Conservation (phyloP, 2,329 filamentous ascomycete genomes). For the Microsporum ferrugineum region DNA sequence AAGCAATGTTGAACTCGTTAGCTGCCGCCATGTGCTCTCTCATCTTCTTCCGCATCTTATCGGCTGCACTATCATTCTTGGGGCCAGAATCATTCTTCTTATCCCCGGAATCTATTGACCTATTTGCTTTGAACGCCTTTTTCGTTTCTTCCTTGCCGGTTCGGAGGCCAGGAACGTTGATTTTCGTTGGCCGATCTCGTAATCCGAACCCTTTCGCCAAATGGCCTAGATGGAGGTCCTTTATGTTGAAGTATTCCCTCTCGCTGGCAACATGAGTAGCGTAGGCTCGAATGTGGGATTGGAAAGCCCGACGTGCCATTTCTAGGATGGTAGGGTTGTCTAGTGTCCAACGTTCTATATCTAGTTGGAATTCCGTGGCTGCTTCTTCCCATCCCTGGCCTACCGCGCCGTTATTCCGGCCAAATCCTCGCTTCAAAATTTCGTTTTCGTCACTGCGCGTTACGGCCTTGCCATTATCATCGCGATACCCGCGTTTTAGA, state of each 20-base stretch:
- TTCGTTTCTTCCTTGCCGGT: slow-evolving; percentile 38
- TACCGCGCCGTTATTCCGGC: slow-evolving; percentile 28
- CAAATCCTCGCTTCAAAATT: slow-evolving; percentile 55
- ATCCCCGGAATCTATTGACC: slow-evolving; percentile 25
- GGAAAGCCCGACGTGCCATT: slow-evolving; percentile 71
- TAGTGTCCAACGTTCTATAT: slow-evolving; percentile 54
- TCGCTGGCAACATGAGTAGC: slow-evolving; percentile 85
- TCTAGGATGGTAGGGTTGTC: slow-evolving; percentile 60
- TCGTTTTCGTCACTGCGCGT: slow-evolving; percentile 53
- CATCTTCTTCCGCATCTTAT: slow-evolving; percentile 45
- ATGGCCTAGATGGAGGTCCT: slow-evolving; percentile 80
- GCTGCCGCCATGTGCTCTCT: slow-evolving; percentile 42
- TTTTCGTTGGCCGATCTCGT: slow-evolving; percentile 75
- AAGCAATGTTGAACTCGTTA: slow-evolving; percentile 49
- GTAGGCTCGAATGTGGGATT: slow-evolving; percentile 87
- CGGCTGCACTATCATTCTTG: slow-evolving; percentile 37
- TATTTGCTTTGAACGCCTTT: slow-evolving; percentile 37
- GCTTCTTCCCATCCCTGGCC: slow-evolving; percentile 51
- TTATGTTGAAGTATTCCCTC: slow-evolving; percentile 80
- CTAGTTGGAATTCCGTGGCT: slow-evolving; percentile 57
- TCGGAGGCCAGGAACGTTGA: slow-evolving; percentile 45
- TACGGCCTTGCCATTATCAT: slow-evolving; percentile 51
- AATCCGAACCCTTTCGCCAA: slow-evolving; percentile 86
- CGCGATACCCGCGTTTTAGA: slow-evolving; percentile 58
- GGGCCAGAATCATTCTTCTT: slow-evolving; percentile 15